These are phyloP conservation scores for Amphicarpaea edgeworthii DNA, from an alignment of 306 rosid genomes.

Conservation along the genomic window DNA sequence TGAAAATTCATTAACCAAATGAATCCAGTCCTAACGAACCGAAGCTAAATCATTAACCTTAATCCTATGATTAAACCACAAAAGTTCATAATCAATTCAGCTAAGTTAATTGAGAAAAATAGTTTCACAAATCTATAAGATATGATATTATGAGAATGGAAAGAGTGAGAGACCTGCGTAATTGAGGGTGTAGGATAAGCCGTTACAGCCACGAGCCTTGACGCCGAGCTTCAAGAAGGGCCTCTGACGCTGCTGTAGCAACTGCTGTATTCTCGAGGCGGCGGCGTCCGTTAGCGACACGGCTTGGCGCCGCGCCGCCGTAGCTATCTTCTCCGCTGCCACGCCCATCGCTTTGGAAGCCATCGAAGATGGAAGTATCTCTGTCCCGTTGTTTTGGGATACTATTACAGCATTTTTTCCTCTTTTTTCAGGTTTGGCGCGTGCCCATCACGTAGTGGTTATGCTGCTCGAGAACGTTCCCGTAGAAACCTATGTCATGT, in stretches of 20 bases:
- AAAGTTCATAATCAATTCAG: neutral
- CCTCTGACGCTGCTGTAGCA: slow-evolving; percentile 81
- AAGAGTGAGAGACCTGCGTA: slow-evolving; percentile 67
- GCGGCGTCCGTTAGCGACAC: slow-evolving; percentile 76
- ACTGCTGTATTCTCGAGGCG: slow-evolving; percentile 67
- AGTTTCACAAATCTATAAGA: neutral
- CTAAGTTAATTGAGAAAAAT: neutral
- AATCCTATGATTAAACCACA: neutral
- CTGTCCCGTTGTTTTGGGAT: neutral
- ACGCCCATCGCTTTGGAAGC: slow-evolving; percentile 61
- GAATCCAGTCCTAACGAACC: neutral
- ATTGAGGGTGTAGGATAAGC: slow-evolving; percentile 86
- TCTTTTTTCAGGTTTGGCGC: neutral
- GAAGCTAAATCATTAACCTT: neutral
- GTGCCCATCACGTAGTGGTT: slow-evolving; percentile 43
- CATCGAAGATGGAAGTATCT: slow-evolving; percentile 37
- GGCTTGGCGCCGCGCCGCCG: slow-evolving; percentile 75
- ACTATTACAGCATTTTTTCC: neutral
- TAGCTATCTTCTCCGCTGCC: slow-evolving; percentile 53
- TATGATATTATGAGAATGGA: neutral
- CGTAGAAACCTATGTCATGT: neutral
- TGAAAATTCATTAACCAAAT: neutral
- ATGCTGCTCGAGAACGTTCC: slow-evolving; percentile 10
- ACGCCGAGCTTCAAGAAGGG: slow-evolving; percentile 83
- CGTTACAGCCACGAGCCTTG: slow-evolving; percentile 97